A percentile compares a stretch with the other conserved stretches of the same genome.
These are phyloP conservation scores for Rhizomucor pusillus DNA, from an alignment of 371 early-diverging fungal species.

Conservation along the genomic window DNA sequence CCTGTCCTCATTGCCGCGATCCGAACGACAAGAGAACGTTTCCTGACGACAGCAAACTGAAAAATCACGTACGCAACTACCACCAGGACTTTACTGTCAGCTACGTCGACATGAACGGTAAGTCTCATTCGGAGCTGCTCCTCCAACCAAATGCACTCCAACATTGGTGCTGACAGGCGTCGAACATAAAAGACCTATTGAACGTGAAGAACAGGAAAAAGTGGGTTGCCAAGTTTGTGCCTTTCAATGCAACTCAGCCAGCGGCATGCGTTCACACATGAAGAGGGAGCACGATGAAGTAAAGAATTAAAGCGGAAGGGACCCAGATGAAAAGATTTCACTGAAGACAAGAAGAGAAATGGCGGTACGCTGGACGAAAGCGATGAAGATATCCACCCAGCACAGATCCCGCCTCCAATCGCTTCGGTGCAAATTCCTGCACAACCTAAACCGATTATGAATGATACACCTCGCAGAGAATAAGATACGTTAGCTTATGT, in stretches of 20 bases:
- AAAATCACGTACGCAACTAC: too few species aligned
- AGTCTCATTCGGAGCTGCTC: background rate
- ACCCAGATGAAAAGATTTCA: background rate
- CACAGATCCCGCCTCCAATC: background rate
- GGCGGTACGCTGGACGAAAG: background rate
- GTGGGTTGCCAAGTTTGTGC: background rate
- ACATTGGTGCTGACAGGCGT: background rate
- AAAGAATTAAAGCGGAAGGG: background rate
- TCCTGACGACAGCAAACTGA: too few species aligned
- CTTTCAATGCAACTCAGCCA: background rate
- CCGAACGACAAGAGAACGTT: too few species aligned
- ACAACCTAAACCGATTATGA: background rate
- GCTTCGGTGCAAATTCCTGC: background rate
- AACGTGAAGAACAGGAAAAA: background rate
- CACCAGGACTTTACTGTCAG: too few species aligned
- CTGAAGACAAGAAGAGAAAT: background rate
- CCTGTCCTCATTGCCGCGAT: too few species aligned
- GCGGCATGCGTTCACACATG: background rate
- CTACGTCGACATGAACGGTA: background rate
- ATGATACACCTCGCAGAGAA: background rate
- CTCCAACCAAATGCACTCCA: background rate
- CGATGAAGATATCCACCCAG: background rate
- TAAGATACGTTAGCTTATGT: too few species aligned
- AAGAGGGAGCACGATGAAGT: constrained; percentile 1
- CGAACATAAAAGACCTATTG: background rate